Base-by-base conservation (phyloP, 129 eudicot genomes). In the Sambucus nigra region DNA sequence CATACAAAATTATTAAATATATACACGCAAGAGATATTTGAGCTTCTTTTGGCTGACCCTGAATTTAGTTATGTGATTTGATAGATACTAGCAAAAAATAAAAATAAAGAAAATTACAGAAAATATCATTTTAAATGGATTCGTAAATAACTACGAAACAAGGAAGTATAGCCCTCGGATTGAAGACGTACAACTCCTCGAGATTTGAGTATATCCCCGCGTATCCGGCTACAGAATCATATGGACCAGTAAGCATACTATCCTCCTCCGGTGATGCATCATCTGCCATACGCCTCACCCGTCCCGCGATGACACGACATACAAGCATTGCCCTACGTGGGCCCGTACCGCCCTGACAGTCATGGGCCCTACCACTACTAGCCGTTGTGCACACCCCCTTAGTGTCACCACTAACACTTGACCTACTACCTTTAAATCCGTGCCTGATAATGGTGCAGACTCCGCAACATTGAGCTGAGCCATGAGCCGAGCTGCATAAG, bases 121-220 rank as follows among this genome's bases (percentile, higher is more conserved):
- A n/a, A n/a, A n/a, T n/a, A n/a, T n/a, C n/a, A n/a, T n/a, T n/a
- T n/a, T n/a, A n/a, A n/a, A n/a, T n/a, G 4, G 87, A 69, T 50
- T 84, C 76, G 73, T 84, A 89, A 16, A 89, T 81, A 41, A 89
- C 97, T 4, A 89, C 97, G 53, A 89, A 89, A 80, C 97, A 89
- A 5, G 93, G 88, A 20, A 89, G 89, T 57, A 89, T 84, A 32
- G 95, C 97, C 78, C 83, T 76, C 17, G 97, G 78, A 51, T 73
- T 84, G 39, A 65, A 76, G 41, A 89, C 88, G 20, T 55, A 52
- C 55, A 89, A 23, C 54, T 89, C 97, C 88, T 89, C 97, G 39
- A 76, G 52, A 65, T 57, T 79, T 70, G 97, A 78, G 70, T 81
- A 84, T 10, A 75, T 47, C 49, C 93, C 93, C 19, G 77, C 72